These are phyloP conservation scores for Vaccinium myrtillus DNA, from an alignment of 148 eudicot genomes.

Conservation along the genomic window DNA sequence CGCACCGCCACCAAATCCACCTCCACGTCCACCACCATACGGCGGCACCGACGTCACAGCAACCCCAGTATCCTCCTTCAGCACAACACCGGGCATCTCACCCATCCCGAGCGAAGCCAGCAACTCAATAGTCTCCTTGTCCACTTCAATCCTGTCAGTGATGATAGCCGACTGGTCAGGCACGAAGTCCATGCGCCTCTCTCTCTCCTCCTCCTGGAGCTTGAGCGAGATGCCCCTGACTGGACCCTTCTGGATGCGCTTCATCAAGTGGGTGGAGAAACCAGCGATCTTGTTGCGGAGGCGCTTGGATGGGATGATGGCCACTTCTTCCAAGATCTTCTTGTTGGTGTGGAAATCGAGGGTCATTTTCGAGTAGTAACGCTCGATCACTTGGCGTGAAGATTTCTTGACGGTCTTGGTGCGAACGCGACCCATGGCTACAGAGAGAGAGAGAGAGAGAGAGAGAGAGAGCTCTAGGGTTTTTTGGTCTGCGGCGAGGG, in stretches of 20 bases:
- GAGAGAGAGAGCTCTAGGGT: neutral
- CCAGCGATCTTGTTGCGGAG: slow-evolving; percentile 46
- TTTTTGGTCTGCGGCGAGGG: too few relatives aligned
- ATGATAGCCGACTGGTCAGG: slow-evolving; percentile 36
- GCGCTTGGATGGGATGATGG: slow-evolving; percentile 40
- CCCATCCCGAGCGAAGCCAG: slow-evolving; percentile 29
- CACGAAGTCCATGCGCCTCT: slow-evolving; percentile 41
- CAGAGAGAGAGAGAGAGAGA: neutral
- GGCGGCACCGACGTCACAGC: slow-evolving; percentile 3
- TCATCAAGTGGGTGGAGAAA: slow-evolving; percentile 37
- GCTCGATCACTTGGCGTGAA: slow-evolving; percentile 36
- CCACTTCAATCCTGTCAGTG: slow-evolving; percentile 31
- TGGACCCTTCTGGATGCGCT: slow-evolving; percentile 39
- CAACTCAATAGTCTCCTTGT: slow-evolving; percentile 36
- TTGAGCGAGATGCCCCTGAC: slow-evolving; percentile 35
- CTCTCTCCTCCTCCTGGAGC: slow-evolving; percentile 44
- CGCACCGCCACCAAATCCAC: slow-evolving; percentile 16
- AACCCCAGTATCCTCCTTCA: slow-evolving; percentile 25
- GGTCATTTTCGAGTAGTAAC: slow-evolving; percentile 41
- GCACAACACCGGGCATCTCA: slow-evolving; percentile 29
- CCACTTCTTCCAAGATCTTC: slow-evolving; percentile 35
- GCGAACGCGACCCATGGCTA: slow-evolving; percentile 37
- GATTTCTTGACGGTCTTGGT: slow-evolving; percentile 41
- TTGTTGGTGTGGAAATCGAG: slow-evolving; percentile 43
- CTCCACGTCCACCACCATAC: slow-evolving; percentile 26